Percentiles rank a stretch among this genome's conserved stretches.
Evolutionary conservation across 2,329 filamentous ascomycete species (phyloP).

Genomic region (Chaetomiaceae sp.): DNA sequence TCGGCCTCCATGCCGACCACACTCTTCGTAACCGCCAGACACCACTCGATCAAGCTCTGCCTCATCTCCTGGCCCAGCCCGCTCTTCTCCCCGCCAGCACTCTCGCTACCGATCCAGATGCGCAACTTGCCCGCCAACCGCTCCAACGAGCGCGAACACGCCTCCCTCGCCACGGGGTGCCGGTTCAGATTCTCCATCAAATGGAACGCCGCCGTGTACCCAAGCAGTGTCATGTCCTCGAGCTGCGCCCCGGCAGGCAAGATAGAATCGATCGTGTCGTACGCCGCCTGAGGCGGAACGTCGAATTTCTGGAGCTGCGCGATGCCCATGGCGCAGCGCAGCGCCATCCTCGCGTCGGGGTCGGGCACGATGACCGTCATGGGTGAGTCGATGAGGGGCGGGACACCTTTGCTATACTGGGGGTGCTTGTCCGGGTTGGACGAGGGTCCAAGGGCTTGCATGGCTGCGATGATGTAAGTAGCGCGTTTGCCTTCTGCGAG

Average conservation of each 20-base stretch:
- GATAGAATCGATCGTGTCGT: conserved; percentile 48
- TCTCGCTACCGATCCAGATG: conserved; percentile 54
- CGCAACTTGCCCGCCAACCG: conserved; percentile 53
- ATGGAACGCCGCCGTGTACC: conserved; percentile 55
- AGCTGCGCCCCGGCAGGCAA: conserved; percentile 37
- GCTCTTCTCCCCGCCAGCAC: conserved; percentile 44
- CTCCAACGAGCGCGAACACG: conserved; percentile 49
- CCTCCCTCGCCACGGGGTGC: conserved; percentile 45
- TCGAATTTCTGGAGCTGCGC: conserved; percentile 51
- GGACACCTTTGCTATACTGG: conserved; percentile 29
- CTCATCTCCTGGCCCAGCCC: conserved; percentile 50
- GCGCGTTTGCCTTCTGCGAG: conserved; percentile 52
- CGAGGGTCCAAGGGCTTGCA: conserved; percentile 47
- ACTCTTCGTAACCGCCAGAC: conserved; percentile 51
- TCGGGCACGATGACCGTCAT: conserved; percentile 39
- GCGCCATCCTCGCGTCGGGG: conserved; percentile 52
- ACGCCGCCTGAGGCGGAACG: conserved; percentile 39
- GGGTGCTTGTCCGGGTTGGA: conserved; percentile 34
- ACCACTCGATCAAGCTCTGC: conserved; percentile 51
- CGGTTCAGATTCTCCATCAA: conserved; percentile 51
- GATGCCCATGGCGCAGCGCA: conserved; percentile 58
- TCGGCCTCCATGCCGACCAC: conserved; percentile 58
- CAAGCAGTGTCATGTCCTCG: conserved; percentile 49
- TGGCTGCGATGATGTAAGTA: conserved; percentile 52
- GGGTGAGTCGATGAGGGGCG: conserved; percentile 45